Evolutionary conservation across 306 rosid genomes (phyloP).

Genomic region (Lagenaria siceraria): DNA sequence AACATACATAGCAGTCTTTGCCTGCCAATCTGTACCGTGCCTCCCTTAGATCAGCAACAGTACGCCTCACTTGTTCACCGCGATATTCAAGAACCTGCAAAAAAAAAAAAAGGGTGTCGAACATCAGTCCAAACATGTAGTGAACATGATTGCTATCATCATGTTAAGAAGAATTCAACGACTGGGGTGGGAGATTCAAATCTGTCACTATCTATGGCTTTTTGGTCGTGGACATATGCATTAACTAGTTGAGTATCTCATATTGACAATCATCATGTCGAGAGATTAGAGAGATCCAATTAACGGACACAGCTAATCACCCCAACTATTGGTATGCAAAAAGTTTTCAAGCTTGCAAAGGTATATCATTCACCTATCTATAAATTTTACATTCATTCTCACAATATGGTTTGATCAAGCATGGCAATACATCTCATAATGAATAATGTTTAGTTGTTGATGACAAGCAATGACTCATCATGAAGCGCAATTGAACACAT

Average conservation of each 20-base stretch:
- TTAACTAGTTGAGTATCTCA: background rate
- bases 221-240: background rate
- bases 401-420: background rate
- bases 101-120: background rate
- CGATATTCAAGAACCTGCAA: conserved; percentile 96
- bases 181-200: background rate
- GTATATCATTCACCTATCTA: background rate
- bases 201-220: background rate
- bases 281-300: background rate
- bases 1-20: conserved; percentile 94
- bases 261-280: background rate
- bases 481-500: background rate
- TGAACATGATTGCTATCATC: background rate
- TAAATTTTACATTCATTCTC: background rate
- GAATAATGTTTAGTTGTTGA: background rate
- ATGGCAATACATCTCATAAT: background rate
- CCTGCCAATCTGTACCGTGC: conserved; percentile 66
- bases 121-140: conserved; percentile 5
- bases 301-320: background rate
- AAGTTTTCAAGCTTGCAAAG: background rate
- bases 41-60: conserved; percentile 90
- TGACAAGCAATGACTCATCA: background rate
- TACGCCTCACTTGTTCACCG: conserved; percentile 93
- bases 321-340: background rate
- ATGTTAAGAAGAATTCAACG: too few species aligned